Evolutionary conservation across 108 stramenopile species (phyloP).

Genomic region (Discostella pseudostelligera): DNA sequence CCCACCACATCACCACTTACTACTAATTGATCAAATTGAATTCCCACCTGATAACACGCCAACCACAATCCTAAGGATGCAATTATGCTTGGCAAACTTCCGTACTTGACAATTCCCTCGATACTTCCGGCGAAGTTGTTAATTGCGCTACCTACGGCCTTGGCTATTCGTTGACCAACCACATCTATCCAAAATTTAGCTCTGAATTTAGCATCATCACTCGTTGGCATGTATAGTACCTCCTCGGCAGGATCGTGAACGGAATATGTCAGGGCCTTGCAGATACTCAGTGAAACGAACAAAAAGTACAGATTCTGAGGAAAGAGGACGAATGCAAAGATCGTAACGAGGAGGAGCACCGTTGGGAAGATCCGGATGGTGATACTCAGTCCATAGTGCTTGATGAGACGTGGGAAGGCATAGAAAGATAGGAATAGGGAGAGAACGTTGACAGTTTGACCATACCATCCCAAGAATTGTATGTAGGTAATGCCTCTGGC

Average conservation of each 20-base stretch:
- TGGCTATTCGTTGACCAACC: constrained; percentile 81
- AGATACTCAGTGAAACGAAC: constrained; percentile 76
- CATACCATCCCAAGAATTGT: constrained; percentile 90
- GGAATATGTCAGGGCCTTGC: constrained; percentile 92
- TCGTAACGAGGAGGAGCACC: constrained; percentile 63
- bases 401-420: constrained; percentile 80
- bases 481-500: constrained; percentile 57
- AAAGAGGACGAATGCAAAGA: constrained; percentile 71
- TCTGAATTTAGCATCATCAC: constrained; percentile 79
- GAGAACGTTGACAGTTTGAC: constrained; percentile 84
- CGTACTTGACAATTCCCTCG: constrained; percentile 67
- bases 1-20: constrained; percentile 65
- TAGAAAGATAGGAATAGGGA: constrained; percentile 79
- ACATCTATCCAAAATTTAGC: constrained; percentile 93
- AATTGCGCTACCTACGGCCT: constrained; percentile 78
- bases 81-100: constrained; percentile 67
- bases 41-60: constrained; percentile 71
- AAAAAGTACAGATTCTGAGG: constrained; percentile 77
- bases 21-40: constrained; percentile 67
- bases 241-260: constrained; percentile 93
- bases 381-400: constrained; percentile 63
- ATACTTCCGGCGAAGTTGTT: constrained; percentile 73
- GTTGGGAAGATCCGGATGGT: constrained; percentile 88
- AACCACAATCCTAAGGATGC: constrained; percentile 67
- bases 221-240: constrained; percentile 89